Conservation (phyloP, 352 stramenopile genomes). For the Phytophthora palmivora region DNA sequence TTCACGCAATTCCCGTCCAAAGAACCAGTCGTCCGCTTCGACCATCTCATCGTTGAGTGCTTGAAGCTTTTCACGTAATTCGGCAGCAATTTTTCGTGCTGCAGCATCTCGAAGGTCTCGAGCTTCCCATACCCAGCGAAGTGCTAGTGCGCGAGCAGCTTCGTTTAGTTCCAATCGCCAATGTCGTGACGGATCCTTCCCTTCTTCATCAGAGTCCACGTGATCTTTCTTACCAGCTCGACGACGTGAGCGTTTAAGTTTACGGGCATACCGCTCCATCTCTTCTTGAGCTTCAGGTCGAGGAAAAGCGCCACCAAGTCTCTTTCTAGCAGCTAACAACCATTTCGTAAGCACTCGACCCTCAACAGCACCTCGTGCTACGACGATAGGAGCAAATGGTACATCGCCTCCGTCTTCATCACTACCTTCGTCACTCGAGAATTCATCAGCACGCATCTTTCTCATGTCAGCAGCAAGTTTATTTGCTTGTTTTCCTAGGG, state of each 20-base stretch:
- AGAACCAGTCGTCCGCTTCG: constrained; percentile 95
- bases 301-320: constrained; percentile 92
- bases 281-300: constrained; percentile 81
- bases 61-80: constrained; percentile 68
- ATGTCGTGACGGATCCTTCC: constrained; percentile 63
- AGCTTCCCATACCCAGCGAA: constrained; percentile 86
- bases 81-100: constrained; percentile 48
- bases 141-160: constrained; percentile 72
- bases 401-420: constrained; percentile 82
- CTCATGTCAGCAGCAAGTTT: constrained; percentile 50
- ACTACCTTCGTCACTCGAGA: constrained; percentile 86
- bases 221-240: constrained; percentile 70
- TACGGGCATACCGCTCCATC: constrained; percentile 92
- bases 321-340: constrained; percentile 91
- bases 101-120: constrained; percentile 62
- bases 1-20: constrained; percentile 85
- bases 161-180: constrained; percentile 88
- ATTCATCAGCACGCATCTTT: constrained; percentile 90
- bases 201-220: constrained; percentile 78
- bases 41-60: constrained; percentile 82
- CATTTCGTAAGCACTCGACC: constrained; percentile 95
- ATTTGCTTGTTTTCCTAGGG: constrained; percentile 20
- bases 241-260: constrained; percentile 84
- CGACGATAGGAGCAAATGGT: constrained; percentile 93
- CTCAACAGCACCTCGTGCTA: constrained; percentile 90